Conservation (phyloP, 345 rosid species). For the Limnanthes douglasii region DNA sequence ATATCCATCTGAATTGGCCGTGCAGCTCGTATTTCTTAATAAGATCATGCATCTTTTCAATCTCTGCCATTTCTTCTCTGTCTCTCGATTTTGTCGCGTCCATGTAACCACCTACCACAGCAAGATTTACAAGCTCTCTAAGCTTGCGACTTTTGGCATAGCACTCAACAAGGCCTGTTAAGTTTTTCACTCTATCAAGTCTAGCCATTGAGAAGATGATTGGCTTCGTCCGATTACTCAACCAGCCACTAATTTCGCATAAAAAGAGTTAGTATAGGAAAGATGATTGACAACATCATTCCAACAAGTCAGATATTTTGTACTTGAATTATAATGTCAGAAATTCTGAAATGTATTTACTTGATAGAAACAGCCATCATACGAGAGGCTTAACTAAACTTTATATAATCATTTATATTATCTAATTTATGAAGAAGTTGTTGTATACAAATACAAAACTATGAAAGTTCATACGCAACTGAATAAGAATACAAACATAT, state of each 20-base stretch:
- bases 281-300: background rate
- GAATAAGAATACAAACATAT: too few relatives aligned
- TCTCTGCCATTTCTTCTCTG: constrained; percentile 38
- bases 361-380: too few relatives aligned
- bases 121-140: constrained; percentile 31
- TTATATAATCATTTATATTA: too few relatives aligned
- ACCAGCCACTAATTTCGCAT: constrained; percentile 19
- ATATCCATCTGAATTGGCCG: constrained; percentile 37
- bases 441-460: too few relatives aligned
- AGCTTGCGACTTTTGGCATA: constrained; percentile 26
- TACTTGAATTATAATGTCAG: background rate
- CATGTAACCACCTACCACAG: constrained; percentile 30
- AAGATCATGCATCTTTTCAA: constrained; percentile 29
- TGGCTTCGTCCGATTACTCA: constrained; percentile 32
- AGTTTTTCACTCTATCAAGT: constrained; percentile 41
- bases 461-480: too few relatives aligned
- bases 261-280: constrained; percentile 5
- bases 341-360: too few relatives aligned
- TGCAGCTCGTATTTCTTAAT: constrained; percentile 30
- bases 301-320: background rate
- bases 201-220: constrained; percentile 61
- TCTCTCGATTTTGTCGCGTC: constrained; percentile 28
- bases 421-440: too few relatives aligned
- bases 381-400: too few relatives aligned
- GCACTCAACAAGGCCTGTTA: constrained; percentile 47